Base-by-base conservation (phyloP, 257 asterid species). In the Solanum tacnaense region DNA sequence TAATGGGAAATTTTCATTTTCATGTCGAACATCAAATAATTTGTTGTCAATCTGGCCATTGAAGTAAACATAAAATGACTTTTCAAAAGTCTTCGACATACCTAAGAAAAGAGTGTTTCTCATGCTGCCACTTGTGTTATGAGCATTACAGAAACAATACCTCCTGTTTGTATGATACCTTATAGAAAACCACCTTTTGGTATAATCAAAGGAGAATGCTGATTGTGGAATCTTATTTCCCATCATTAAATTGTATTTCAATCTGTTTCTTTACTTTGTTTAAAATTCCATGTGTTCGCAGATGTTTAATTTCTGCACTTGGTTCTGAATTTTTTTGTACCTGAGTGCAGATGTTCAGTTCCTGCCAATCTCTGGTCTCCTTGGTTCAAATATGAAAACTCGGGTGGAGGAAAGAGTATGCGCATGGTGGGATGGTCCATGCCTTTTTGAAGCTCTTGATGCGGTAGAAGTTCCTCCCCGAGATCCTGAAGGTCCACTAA, bases 381-480 rank as follows among this genome's bases (percentile, higher is more conserved):
- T 91, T 84, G 99, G 99, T 82, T 21, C 92, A 89, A 97, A 97
- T 88, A 92, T 97, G 98, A 90, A 96, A 89, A 90, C 91, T 81
- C 88, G 95, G 89, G 18, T 95, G 87, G 98, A 92, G 46, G 92
- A 87, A 87, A 91, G 91, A 76, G 12, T 90, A 25, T 97, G 99
- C 86, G 89, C 98, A 13, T 96, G 99, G 99, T 97, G 96, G 95
- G 72, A 91, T 76, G 99, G 99, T 73, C 92, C 95, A 21, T 96
- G 98, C 91, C 96, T 97, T 87, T 95, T 97, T 92, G 99, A 97
- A 90, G 97, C 92, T 89, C 98, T 97, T 87, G 99, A 97, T 90
- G 94, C 92, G 34, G 84, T 95, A 82, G 98, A 97, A 93, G 90
- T 92, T 90, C 99, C 96, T 5, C 8, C 27, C 5, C 98, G 97